Evolutionary conservation across 2,329 filamentous ascomycete species (phyloP).

Genomic region (Tetracladium maxilliforme): DNA sequence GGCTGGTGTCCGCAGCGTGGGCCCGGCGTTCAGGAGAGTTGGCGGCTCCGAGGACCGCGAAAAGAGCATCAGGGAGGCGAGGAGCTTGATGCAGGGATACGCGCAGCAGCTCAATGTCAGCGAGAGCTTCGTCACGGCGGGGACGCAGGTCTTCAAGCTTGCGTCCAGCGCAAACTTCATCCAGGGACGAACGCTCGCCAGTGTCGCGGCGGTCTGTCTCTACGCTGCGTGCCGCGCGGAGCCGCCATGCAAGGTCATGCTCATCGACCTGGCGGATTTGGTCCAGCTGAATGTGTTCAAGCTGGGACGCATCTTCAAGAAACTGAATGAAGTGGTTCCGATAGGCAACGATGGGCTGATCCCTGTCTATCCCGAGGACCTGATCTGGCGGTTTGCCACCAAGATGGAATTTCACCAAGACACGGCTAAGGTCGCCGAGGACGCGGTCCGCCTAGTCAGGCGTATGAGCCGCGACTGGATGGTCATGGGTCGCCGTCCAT

Average conservation of each 20-base stretch:
- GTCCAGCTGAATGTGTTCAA: constrained; percentile 75
- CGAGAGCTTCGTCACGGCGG: constrained; percentile 48
- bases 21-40: constrained; percentile 44
- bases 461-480: constrained; percentile 98
- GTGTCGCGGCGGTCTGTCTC: constrained; percentile 79
- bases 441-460: constrained; percentile 75
- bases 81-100: constrained; percentile 40
- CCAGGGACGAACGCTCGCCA: constrained; percentile 71
- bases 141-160: constrained; percentile 62
- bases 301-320: constrained; percentile 80
- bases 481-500: constrained; percentile 82
- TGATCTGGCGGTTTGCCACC: constrained; percentile 81
- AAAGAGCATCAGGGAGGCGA: constrained; percentile 38
- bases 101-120: constrained; percentile 42
- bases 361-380: constrained; percentile 71
- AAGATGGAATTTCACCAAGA: constrained; percentile 81
- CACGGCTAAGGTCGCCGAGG: constrained; percentile 72
- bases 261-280: constrained; percentile 91
- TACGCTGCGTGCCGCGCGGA: constrained; percentile 78
- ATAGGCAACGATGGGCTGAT: constrained; percentile 49
- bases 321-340: constrained; percentile 56
- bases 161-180: constrained; percentile 64
- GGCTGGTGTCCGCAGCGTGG: constrained; percentile 47
- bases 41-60: constrained; percentile 44
- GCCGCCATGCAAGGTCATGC: constrained; percentile 69